phyloP scores from a whole-genome alignment of 495 filamentous ascomycete genomes.

The Penicillium crystallinum region DNA sequence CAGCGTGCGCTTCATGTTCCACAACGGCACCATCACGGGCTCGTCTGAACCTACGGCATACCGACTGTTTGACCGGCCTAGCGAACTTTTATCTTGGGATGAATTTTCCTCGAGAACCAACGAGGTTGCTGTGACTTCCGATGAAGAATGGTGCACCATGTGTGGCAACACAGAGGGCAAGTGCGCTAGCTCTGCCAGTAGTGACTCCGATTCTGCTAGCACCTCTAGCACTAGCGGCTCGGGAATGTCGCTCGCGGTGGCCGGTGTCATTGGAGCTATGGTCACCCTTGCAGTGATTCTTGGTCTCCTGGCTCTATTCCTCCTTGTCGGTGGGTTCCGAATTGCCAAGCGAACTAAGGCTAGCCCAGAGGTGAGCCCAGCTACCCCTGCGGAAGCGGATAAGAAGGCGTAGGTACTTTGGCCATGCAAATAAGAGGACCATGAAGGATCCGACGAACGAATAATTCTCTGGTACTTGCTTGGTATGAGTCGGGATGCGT shows the following conservation, averaged over 20 bases:
- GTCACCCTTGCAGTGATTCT: constrained; percentile 54
- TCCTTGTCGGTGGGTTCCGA: constrained; percentile 34
- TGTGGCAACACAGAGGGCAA: constrained; percentile 41
- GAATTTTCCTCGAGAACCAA: constrained; percentile 36
- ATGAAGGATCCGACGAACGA: neutral
- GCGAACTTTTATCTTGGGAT: constrained; percentile 31
- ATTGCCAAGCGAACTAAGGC: constrained; percentile 20
- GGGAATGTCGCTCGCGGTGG: constrained; percentile 39
- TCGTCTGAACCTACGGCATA: constrained; percentile 27
- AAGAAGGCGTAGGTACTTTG: constrained; percentile 12
- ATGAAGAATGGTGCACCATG: constrained; percentile 40
- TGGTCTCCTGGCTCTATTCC: constrained; percentile 41
- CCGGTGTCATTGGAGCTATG: constrained; percentile 59
- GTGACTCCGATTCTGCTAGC: constrained; percentile 5
- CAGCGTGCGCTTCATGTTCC: constrained; percentile 48
- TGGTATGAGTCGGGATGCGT: constrained; percentile 1
- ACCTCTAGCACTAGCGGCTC: constrained; percentile 11
- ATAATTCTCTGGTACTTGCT: constrained; percentile 9
- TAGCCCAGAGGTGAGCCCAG: constrained; percentile 6
- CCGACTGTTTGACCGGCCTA: constrained; percentile 38
- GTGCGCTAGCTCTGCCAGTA: constrained; percentile 19
- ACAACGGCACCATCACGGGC: constrained; percentile 45
- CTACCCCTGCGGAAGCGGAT: constrained; percentile 7
- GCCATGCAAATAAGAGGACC: neutral
- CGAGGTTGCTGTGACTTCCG: constrained; percentile 33